phyloP scores from a whole-genome alignment of 2,329 filamentous ascomycete genomes.

The Fusarium armeniacum region DNA sequence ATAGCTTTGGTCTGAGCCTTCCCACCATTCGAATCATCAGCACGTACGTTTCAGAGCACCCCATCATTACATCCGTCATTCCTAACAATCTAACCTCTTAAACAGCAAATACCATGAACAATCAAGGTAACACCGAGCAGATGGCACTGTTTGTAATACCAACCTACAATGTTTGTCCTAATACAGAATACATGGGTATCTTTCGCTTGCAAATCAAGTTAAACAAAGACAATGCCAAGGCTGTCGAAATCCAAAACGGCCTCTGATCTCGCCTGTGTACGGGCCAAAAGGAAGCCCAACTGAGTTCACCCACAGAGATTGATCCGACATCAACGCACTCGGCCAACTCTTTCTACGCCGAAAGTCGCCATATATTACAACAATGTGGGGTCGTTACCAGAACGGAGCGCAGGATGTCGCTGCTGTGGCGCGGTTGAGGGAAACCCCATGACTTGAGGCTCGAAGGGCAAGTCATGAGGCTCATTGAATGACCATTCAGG shows the following conservation, averaged over 20 bases:
- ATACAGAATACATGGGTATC: neutral
- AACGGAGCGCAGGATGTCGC: slow-evolving; percentile 16
- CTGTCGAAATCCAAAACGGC: neutral
- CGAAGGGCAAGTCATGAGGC: neutral
- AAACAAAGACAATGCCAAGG: neutral
- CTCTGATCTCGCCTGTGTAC: neutral
- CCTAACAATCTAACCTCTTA: neutral
- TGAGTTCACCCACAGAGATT: neutral
- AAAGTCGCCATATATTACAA: neutral
- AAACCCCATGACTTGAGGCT: neutral
- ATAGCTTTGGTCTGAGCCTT: neutral
- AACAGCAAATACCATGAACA: neutral
- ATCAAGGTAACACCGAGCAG: neutral
- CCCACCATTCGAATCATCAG: neutral
- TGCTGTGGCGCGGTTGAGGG: neutral
- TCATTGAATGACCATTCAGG: slow-evolving; percentile 34
- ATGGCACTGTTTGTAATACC: neutral
- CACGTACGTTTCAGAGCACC: neutral
- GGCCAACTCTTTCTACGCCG: neutral
- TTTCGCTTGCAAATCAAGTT: neutral
- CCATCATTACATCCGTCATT: neutral
- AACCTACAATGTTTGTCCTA: neutral
- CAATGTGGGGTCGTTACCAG: slow-evolving; percentile 19
- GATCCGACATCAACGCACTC: neutral
- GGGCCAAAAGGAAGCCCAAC: neutral